These are phyloP conservation scores for Penicillium sp. DNA, from an alignment of 2,329 filamentous ascomycete species.

Conservation along the genomic window DNA sequence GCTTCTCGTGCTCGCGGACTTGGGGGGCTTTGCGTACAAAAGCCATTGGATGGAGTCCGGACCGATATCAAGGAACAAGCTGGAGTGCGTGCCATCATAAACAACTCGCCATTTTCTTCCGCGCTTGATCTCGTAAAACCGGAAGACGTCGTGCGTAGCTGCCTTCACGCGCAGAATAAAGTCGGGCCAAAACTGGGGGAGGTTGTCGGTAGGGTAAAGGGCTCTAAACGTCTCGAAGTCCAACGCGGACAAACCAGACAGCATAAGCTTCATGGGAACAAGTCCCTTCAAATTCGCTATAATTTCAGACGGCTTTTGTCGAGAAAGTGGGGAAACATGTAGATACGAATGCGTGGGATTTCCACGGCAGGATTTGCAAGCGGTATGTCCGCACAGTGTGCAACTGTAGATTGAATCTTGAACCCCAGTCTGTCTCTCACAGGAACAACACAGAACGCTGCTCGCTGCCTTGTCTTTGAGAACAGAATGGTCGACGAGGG, in stretches of 20 bases:
- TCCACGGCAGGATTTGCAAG: constrained; percentile 54
- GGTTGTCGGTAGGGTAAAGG: constrained; percentile 15
- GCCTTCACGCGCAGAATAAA: constrained; percentile 35
- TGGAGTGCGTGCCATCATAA: constrained; percentile 29
- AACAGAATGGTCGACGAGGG: constrained; percentile 11
- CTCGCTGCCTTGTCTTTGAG: constrained; percentile 26
- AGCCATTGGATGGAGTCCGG: constrained; percentile 45
- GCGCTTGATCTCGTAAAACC: constrained; percentile 33
- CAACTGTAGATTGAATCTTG: constrained; percentile 50
- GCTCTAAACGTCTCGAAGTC: constrained; percentile 24
- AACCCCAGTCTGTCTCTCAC: constrained; percentile 52
- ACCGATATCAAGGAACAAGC: constrained; percentile 30
- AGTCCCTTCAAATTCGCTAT: constrained; percentile 42
- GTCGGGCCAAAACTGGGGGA: constrained; percentile 30
- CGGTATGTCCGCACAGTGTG: constrained; percentile 54
- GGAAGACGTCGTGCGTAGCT: constrained; percentile 29
- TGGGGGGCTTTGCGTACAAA: constrained; percentile 49
- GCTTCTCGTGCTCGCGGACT: constrained; percentile 41
- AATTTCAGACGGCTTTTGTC: constrained; percentile 48
- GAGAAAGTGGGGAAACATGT: constrained; percentile 23
- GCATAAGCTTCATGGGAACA: constrained; percentile 45
- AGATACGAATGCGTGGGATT: constrained; percentile 55
- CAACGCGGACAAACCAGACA: constrained; percentile 32
- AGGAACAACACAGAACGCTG: constrained; percentile 55
- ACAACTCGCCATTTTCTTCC: constrained; percentile 33